phyloP scores from a whole-genome alignment of 805 yeast species.

The Kazachstania bromeliacearum region DNA sequence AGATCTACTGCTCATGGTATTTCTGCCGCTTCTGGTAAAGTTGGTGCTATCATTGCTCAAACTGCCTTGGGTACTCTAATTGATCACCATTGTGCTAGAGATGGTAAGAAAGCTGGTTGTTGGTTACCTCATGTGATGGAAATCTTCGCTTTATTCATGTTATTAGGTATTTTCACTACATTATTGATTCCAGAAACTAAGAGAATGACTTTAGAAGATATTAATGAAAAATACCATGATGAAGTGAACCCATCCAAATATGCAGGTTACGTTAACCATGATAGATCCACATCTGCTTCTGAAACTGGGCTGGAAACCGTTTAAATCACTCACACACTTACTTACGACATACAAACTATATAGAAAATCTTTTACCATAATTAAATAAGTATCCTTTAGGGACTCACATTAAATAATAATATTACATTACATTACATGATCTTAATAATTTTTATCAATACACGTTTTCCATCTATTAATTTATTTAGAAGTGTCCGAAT shows the following conservation, averaged over 20 bases:
- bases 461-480: no score
- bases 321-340: no score
- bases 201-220: conserved; percentile 82
- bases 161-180: conserved; percentile 59
- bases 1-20: conserved; percentile 94
- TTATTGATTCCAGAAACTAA: conserved; percentile 80
- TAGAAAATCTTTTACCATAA: no score
- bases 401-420: no score
- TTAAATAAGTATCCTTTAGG: no score
- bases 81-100: conserved; percentile 64
- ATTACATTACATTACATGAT: no score
- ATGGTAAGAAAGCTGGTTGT: conserved; percentile 45
- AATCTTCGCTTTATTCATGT: conserved; percentile 87
- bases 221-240: conserved; percentile 73
- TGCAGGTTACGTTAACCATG: conserved; percentile 1
- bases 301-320: conserved; percentile 1
- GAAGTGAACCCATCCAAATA: conserved; percentile 47
- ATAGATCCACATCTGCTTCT: neutral
- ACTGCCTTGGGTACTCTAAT: conserved; percentile 77
- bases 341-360: no score
- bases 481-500: no score
- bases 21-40: conserved; percentile 85
- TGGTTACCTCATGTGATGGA: conserved; percentile 90
- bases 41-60: conserved; percentile 90
- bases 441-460: no score